Evolutionary conservation across 2,329 filamentous ascomycete species (phyloP), one percentile per base, ranked within the genome.

Genomic region (Arthroderma uncinatum): DNA sequence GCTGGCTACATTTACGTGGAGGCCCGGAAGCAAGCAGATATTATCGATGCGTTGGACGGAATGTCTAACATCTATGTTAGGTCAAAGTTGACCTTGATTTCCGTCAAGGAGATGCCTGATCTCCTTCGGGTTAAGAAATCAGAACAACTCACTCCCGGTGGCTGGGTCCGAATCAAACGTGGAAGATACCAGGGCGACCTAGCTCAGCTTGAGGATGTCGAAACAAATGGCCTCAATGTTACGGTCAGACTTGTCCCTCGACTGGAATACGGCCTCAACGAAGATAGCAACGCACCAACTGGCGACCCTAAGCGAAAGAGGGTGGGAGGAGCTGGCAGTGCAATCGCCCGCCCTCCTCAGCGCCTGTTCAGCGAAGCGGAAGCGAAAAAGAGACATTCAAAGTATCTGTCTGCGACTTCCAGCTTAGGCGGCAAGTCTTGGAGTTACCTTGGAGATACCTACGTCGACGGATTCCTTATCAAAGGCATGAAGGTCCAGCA

Each of bases 61-160:
- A 82, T 98, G 66, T 82, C 89, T 60, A 90, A 95, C 67, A 87
- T 95, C 37, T 98, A 96, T 70, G 88, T 92, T 56, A 84, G 89
- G 57, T 86, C 83, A 28, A 93, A 90, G 72, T 85, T 93, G 74
- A 82, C 91, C 47, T 77, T 97, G 54, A 89, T 98, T 42, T 89
- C 93, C 53, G 90, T 97, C 66, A 95, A 95, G 71, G 93, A 98
- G 72, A 95, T 96, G 85, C 92, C 93, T 1, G 93, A 97, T 72
- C 80, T 98, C n/a, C 79, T 98, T 16, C 84, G 90, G 54, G 89
- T 95, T 28, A 85, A 83, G 60, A 95, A 95, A 75, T 92, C 87
- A 2, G 87, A 90, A 52, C 84, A 84, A 25, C 77, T 98, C 34
- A 84, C 93, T 64, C 87, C 86, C 8, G 92, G 92, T 62, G 89